Base-by-base conservation (phyloP, 1,139 yeast species). In the Yarrowia galli region DNA sequence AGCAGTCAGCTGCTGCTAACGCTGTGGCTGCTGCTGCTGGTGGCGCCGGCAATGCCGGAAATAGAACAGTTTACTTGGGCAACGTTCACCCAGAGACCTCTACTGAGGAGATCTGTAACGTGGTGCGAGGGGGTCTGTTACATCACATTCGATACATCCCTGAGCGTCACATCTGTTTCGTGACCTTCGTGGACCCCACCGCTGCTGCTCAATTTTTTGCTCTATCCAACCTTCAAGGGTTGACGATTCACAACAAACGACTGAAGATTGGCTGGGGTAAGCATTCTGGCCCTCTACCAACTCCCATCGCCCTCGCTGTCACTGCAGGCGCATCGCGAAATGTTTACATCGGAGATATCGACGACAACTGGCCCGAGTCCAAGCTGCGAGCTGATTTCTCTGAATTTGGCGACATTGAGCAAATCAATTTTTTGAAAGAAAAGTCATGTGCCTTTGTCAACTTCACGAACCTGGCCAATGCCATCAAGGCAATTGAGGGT, bases 201-300 rank as follows among this genome's bases (percentile, higher is more conserved):
- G 96, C 97, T 8, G 98, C 98, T 0, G 97, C 97, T 0, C 97
- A 91, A 76, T 92, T 95, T 76, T 92, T 88, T 78, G 97, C 97
- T 20, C 86, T 89, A 87, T 88, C 95, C 72, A 92, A 89, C 75
- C 80, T 89, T 71, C 95, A 91, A 72, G 96, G 96, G 1, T 80
- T 95, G 68, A 84, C 90, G 4, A 88, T 95, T 68, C 97, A 91
- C 76, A 88, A 89, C 74, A 84, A 93, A 73, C 84, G 91, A 73
- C 86, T 93, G 69, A 90, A 91, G 76, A 91, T 95, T 69, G 97
- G 97, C 22, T 95, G 98, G 98, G 99, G 98, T 65, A 91, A 91
- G 76, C 97, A 92, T 77, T 87, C 97, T 1, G 97, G 98, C 12
- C 95, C 97, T 0, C 82, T 93, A 69, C 86, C 92, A n/a, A 88